These are phyloP conservation scores for Dactylorhiza incarnata DNA, from an alignment of 106 monocot species.

Conservation along the genomic window DNA sequence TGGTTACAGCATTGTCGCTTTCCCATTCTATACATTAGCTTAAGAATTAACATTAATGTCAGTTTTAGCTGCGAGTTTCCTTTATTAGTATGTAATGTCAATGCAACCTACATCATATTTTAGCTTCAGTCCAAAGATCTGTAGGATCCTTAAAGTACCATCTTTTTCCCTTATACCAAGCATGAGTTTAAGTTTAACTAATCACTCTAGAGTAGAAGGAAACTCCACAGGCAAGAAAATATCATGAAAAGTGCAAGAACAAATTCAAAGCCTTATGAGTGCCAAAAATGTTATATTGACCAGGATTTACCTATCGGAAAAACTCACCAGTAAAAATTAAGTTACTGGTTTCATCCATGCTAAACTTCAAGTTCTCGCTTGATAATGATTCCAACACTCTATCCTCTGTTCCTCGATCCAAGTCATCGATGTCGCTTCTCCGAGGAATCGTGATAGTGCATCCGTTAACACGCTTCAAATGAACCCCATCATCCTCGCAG, in stretches of 20 bases:
- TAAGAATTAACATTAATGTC: too few relatives aligned
- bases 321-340: constrained; percentile 33
- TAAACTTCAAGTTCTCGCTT: constrained; percentile 21
- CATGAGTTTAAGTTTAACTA: not conserved
- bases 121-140: not conserved
- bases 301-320: not conserved
- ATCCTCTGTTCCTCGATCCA: constrained; percentile 10
- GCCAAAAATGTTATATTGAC: not conserved
- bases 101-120: not conserved
- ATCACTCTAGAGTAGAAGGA: not conserved
- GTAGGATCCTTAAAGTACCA: not conserved
- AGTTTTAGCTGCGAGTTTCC: too few relatives aligned
- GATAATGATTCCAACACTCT: not conserved
- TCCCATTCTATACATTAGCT: too few relatives aligned
- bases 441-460: constrained; percentile 5
- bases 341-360: not conserved
- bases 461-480: constrained; percentile 25
- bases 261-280: not conserved
- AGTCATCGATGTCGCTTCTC: constrained; percentile 18
- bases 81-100: too few relatives aligned
- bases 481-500: constrained; percentile 26
- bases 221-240: not conserved
- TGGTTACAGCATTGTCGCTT: too few relatives aligned
- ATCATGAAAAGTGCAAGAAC: not conserved
- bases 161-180: not conserved